These are phyloP conservation scores for Panaeolus cyanescens DNA, from an alignment of 768 basidiomycete species.

Conservation along the genomic window DNA sequence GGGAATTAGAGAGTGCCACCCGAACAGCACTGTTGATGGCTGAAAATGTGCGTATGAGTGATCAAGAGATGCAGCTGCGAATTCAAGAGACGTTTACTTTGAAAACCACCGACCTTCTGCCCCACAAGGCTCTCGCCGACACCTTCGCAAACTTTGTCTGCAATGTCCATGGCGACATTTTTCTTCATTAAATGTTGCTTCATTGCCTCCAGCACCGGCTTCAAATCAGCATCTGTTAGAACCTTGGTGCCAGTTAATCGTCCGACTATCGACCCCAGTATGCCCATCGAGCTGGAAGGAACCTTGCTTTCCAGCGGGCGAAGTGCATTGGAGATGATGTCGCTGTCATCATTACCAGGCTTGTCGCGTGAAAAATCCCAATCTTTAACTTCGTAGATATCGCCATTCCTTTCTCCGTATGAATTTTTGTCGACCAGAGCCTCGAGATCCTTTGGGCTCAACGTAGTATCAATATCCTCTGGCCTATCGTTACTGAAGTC, in stretches of 20 bases:
- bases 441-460: conserved; percentile 51
- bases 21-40: conserved; percentile 87
- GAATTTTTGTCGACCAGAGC: conserved; percentile 71
- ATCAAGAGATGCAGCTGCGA: conserved; percentile 9
- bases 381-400: conserved; percentile 68
- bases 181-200: conserved; percentile 98
- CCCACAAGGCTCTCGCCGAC: conserved; percentile 91
- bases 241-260: conserved; percentile 85
- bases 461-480: conserved; percentile 30
- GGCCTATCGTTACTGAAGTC: conserved; percentile 78
- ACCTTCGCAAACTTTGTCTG: conserved; percentile 92
- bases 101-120: conserved; percentile 88
- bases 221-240: conserved; percentile 79
- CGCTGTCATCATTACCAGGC: conserved; percentile 31
- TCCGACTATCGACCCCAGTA: conserved; percentile 80
- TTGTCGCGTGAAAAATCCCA: conserved; percentile 72
- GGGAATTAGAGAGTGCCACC: conserved; percentile 76
- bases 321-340: conserved; percentile 63
- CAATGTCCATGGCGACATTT: conserved; percentile 95
- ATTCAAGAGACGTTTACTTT: conserved; percentile 50
- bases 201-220: conserved; percentile 90
- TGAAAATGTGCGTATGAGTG: conserved; percentile 30
- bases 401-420: conserved; percentile 71
- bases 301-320: conserved; percentile 40
- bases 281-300: conserved; percentile 49